Conservation (phyloP, 306 rosid genomes). For the Prunus padus region DNA sequence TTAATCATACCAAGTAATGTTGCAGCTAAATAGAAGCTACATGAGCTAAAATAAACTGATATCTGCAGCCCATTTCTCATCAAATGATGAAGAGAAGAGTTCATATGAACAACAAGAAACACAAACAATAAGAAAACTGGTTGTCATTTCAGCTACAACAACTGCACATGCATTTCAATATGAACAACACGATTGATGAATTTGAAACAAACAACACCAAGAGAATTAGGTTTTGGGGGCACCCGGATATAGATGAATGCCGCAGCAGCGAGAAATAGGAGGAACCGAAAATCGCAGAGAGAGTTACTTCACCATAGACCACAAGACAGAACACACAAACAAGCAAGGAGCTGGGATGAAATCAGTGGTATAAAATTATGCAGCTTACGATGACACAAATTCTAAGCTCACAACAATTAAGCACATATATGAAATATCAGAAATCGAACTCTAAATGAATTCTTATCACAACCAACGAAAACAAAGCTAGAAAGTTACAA, state of each 20-base stretch:
- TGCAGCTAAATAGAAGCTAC: not conserved
- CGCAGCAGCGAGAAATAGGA: slow-evolving; percentile 69
- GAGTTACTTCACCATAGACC: too few relatives aligned
- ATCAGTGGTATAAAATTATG: too few relatives aligned
- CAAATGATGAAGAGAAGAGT: not conserved
- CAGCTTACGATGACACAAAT: too few relatives aligned
- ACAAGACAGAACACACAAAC: too few relatives aligned
- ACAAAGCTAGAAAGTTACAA: too few relatives aligned
- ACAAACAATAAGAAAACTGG: not conserved
- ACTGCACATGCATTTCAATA: not conserved
- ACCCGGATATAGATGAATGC: slow-evolving; percentile 93
- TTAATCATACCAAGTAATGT: not conserved
- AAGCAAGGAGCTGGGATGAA: too few relatives aligned
- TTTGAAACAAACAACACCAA: not conserved
- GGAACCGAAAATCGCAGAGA: slow-evolving; percentile 80
- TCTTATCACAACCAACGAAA: too few relatives aligned
- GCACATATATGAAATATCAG: too few relatives aligned
- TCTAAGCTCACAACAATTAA: too few relatives aligned
- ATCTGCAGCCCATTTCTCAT: not conserved
- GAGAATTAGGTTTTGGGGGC: slow-evolving; percentile 7
- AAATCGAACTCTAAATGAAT: too few relatives aligned
- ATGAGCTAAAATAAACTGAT: not conserved
- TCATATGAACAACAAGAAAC: not conserved
- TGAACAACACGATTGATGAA: not conserved
- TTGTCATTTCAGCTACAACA: not conserved